Evolutionary conservation across 2,329 filamentous ascomycete species (phyloP), one percentile per base, ranked within the genome.

Genomic region (Thelonectria blattea): DNA sequence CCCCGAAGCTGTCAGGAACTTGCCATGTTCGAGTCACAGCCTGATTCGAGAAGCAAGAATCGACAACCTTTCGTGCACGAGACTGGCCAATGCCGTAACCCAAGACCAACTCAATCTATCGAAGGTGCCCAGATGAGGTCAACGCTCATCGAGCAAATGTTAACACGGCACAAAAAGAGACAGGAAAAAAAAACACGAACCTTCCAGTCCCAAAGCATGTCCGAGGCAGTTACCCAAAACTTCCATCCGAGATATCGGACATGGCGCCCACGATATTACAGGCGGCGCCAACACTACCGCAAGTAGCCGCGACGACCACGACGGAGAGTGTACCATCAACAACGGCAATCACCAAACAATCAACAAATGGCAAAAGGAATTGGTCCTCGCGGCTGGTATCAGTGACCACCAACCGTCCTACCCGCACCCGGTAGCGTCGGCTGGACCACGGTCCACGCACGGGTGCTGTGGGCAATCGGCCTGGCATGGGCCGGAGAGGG

Each of bases 401-500:
- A 68, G 62, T 54, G 48, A 70, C 65, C 60, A 69, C 60, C 51
- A 58, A 46, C 58, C 41, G 46, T 60, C 57, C 66, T 68, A 69
- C 65, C 68, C 65, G 52, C 69, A 58, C 62, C 56, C 60, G 52
- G 65, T 70, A 69, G 66, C 67, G 65, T 69, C 65, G 67, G 65
- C 53, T 71, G 62, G 67, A 56, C 59, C 62, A 62, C 56, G 48
- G 62, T 62, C 67, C 62, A 62, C 58, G 55, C 64, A 62, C 60
- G 57, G 60, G 48, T 57, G 50, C 58, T 54, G 17, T 54, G 57
- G 45, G 42, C 27, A 47, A 58, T 63, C 47, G 43, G 52, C 42
- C 34, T 63, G 63, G 56, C 8, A 43, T 63, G 63, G 27, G 27
- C 27, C 27, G 27, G 27, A 30, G 27, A 30, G 27, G 27, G 56